Percentiles rank a stretch among this genome's conserved stretches.
phyloP scores from a whole-genome alignment of 78 protist genomes.

The Emiliania huxleyi region DNA sequence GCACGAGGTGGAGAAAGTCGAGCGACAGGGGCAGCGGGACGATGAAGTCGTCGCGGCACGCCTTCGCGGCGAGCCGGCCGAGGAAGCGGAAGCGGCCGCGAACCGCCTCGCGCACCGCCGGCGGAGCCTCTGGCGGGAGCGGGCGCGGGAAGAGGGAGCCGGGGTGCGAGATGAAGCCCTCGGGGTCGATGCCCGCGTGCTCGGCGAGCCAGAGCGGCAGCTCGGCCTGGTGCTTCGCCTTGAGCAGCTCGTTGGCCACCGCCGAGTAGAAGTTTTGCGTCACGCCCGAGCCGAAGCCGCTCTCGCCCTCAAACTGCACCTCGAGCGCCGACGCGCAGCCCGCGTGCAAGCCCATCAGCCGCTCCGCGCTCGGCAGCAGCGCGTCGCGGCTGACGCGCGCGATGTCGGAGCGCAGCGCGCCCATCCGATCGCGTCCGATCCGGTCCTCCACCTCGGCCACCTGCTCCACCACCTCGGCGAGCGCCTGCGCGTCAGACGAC shows the following conservation, averaged over 20 bases:
- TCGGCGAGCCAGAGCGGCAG: background rate
- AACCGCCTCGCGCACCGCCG: background rate
- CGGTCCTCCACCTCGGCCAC: background rate
- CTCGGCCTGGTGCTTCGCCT: no score
- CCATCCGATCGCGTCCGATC: background rate
- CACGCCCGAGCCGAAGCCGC: slow-evolving; percentile 14
- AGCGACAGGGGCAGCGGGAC: slow-evolving; percentile 6
- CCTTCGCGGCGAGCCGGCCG: background rate
- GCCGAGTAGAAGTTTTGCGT: slow-evolving; percentile 18
- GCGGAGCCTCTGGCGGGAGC: background rate
- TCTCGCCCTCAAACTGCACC: slow-evolving; percentile 6
- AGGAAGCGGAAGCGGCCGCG: background rate
- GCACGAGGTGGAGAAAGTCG: background rate
- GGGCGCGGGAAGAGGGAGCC: background rate
- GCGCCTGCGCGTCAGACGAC: background rate
- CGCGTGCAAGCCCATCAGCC: slow-evolving; percentile 6
- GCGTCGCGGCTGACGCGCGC: background rate
- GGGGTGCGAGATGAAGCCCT: background rate
- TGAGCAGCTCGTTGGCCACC: background rate
- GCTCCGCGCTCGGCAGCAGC: background rate
- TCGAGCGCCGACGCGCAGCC: background rate
- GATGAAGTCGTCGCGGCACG: slow-evolving; percentile 16
- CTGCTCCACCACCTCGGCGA: slow-evolving; percentile 2
- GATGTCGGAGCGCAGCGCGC: background rate
- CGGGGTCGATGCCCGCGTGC: background rate